Evolutionary conservation across 2,329 filamentous ascomycete genomes (phyloP), one percentile per base, ranked within the genome.

Genomic region (Pestalotiopsis fici): DNA sequence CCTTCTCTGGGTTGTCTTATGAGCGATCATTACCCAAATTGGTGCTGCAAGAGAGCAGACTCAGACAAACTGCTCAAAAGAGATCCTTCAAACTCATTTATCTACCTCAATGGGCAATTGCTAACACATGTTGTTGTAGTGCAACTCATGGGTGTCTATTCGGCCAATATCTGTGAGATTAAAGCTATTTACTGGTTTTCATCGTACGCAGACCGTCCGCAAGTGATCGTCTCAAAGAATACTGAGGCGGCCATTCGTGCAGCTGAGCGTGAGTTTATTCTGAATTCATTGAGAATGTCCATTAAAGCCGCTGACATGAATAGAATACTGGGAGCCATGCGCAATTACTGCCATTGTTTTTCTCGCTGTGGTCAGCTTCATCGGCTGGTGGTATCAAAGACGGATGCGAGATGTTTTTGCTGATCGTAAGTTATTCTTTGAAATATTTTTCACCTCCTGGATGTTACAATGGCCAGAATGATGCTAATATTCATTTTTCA

Each of bases 91-190:
- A n/a, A n/a, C n/a, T n/a, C n/a, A n/a, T n/a, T n/a, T n/a, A n/a
- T n/a, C n/a, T n/a, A n/a, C n/a, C n/a, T n/a, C n/a, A n/a, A n/a
- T n/a, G n/a, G n/a, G n/a, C n/a, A n/a, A n/a, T n/a, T n/a, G n/a
- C n/a, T n/a, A n/a, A n/a, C n/a, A n/a, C n/a, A n/a, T n/a, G n/a
- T n/a, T n/a, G n/a, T n/a, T n/a, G n/a, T n/a, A n/a, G n/a, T 64
- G 62, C 62, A 64, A 25, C 39, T 64, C 12, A 54, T 64, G 39
- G 62, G 62, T 23, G 62, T 64, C 18, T 64, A 64, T 39, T 64
- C 62, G 43, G 62, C 62, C 15, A 64, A 64, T 4, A 64, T 64
- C 3, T 64, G 62, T 18, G n/a, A 23, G 25, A 27, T 55, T 15
- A 23, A 12, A 6, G 21, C 62, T 2, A n/a, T 23, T 6, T 64